These are phyloP conservation scores for Nannizzia gypsea DNA, from an alignment of 2,329 filamentous ascomycete species.

Conservation along the genomic window DNA sequence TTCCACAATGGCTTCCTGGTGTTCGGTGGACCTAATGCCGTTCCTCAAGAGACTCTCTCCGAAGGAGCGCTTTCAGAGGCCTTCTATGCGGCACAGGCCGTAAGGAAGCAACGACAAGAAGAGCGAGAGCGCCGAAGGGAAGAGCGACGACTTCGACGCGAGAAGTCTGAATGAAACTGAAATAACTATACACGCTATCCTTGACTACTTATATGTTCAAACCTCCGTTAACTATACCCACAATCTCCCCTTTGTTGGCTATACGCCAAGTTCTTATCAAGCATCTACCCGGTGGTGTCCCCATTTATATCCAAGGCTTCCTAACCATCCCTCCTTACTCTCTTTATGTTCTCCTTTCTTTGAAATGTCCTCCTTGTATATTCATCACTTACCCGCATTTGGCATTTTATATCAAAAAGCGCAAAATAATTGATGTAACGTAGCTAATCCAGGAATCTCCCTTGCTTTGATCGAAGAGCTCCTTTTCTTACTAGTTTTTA, in stretches of 20 bases:
- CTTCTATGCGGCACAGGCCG: constrained; percentile 16
- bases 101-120: constrained; percentile 18
- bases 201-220: neutral
- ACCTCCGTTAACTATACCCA: neutral
- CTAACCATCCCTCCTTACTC: neutral
- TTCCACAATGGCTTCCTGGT: constrained; percentile 73
- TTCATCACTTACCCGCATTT: neutral
- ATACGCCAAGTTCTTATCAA: neutral
- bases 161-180: constrained; percentile 6
- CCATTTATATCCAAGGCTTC: neutral
- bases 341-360: neutral
- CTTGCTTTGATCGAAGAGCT: neutral
- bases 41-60: constrained; percentile 21
- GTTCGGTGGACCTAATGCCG: constrained; percentile 54
- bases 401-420: constrained; percentile 1
- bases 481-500: neutral
- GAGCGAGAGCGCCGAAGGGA: constrained; percentile 18
- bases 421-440: neutral
- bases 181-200: neutral
- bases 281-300: neutral
- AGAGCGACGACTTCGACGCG: constrained; percentile 13
- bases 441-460: neutral
- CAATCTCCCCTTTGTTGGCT: neutral
- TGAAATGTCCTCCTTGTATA: neutral
- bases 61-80: constrained; percentile 12